phyloP scores from a whole-genome alignment of 495 filamentous ascomycete species.

The Podospora comata region DNA sequence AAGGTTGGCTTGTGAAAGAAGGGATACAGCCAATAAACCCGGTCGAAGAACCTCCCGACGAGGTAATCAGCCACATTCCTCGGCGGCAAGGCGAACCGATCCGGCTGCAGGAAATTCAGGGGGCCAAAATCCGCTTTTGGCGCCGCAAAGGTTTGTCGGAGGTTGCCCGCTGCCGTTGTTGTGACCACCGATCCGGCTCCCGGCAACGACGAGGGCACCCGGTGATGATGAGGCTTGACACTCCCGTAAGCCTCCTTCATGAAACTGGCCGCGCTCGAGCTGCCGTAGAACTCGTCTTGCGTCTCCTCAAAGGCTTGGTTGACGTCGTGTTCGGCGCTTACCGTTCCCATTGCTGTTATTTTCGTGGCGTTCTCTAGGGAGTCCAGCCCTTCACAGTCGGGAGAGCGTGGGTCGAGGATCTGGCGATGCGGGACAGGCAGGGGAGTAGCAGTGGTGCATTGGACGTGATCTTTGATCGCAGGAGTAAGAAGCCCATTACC shows the following conservation, averaged over 20 bases:
- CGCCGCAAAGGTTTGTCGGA: neutral
- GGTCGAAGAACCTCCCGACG: constrained; percentile 41
- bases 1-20: constrained; percentile 48
- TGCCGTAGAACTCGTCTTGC: constrained; percentile 41
- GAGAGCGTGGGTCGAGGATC: neutral
- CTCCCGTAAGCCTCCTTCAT: constrained; percentile 41
- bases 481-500: neutral
- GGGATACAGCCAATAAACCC: constrained; percentile 44
- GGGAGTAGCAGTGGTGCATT: neutral
- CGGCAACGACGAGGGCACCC: no score
- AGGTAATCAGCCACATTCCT: constrained; percentile 47
- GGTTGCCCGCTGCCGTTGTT: neutral
- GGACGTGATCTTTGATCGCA: neutral
- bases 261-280: constrained; percentile 43
- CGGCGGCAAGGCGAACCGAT: constrained; percentile 36
- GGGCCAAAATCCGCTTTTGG: neutral
- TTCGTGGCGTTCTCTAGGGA: constrained; percentile 27
- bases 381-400: constrained; percentile 5
- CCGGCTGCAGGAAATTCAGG: constrained; percentile 11
- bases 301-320: constrained; percentile 27
- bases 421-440: neutral
- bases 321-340: constrained; percentile 28
- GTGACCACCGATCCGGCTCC: neutral
- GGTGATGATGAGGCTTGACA: constrained; percentile 19
- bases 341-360: constrained; percentile 40